Evolutionary conservation across 2,329 filamentous ascomycete species (phyloP), one percentile per base, ranked within the genome.

Genomic region (Neofusicoccum cordaticola): DNA sequence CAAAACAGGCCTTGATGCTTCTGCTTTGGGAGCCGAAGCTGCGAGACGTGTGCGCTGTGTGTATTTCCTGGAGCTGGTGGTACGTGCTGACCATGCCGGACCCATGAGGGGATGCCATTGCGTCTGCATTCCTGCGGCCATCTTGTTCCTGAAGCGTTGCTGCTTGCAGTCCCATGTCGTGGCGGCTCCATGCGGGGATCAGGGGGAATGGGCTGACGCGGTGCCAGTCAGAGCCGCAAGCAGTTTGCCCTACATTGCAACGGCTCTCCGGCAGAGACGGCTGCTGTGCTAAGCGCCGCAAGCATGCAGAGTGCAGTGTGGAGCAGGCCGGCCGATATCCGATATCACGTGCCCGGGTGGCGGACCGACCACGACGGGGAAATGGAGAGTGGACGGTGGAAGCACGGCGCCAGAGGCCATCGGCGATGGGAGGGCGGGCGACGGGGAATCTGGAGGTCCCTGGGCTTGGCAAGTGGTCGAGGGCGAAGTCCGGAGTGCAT

Each of bases 61-160:
- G 41, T 12, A 31, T 31, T 42, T 45, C n/a, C 37, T 47, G 31
- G 15, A 17, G 53, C n/a, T 17, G 13, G n/a, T 17, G 41, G 41
- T 37, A 41, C 19, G 56, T 37, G 56, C 56, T 60, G 56, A 60
- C 42, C 52, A 52, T 35, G 48, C 19, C 27, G 27, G 27, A n/a
- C 3, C 7, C 53, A 57, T 44, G 52, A 37, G 27, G n/a, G 41
- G 3, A 11, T 35, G 31, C 5, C 9, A 60, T 47, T 47, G 56
- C 42, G 31, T 52, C 50, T 52, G 50, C 50, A 52, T 39, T 52
- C 50, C 50, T 47, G 41, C 27, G 56, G 42, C 35, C 56, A 60
- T 60, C 56, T 37, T 60, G 56, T 60, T 60, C 56, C 56, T 60
- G 56, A 60, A 60, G 56, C 56, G 56, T 60, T 60, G 56, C 56